A percentile compares a stretch with the other conserved stretches of the same genome.
Evolutionary conservation across 2,329 filamentous ascomycete genomes (phyloP).

Genomic region (Venturia aucupariae): DNA sequence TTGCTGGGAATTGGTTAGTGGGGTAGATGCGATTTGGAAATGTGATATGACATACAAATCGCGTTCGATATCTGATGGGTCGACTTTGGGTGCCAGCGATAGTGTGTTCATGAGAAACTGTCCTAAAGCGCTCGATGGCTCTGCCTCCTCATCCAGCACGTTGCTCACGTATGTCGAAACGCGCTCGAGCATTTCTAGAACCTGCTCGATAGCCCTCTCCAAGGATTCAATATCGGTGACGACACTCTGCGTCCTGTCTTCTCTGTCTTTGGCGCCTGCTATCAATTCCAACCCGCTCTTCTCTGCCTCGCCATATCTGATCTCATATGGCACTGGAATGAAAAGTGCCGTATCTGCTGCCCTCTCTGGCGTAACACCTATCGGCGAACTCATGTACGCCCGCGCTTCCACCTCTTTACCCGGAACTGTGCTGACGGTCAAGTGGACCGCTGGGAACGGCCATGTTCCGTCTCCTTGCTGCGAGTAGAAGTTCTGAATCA

Average conservation of each 20-base stretch:
- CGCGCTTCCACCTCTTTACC: slow-evolving; percentile 82
- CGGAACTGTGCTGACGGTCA: slow-evolving; percentile 86
- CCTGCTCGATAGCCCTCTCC: slow-evolving; percentile 77
- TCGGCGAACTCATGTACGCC: slow-evolving; percentile 91
- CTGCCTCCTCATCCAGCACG: slow-evolving; percentile 85
- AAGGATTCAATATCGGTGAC: slow-evolving; percentile 85
- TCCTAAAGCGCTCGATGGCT: slow-evolving; percentile 82
- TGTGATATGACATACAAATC: slow-evolving; percentile 59
- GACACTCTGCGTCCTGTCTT: slow-evolving; percentile 63
- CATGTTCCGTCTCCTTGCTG: slow-evolving; percentile 94
- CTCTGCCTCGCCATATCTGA: slow-evolving; percentile 76
- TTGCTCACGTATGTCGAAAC: slow-evolving; percentile 87
- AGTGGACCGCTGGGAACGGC: slow-evolving; percentile 92
- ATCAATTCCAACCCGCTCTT: slow-evolving; percentile 75
- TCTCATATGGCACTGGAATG: slow-evolving; percentile 92
- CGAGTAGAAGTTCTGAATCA: slow-evolving; percentile 99
- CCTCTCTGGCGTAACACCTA: slow-evolving; percentile 88
- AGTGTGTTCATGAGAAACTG: slow-evolving; percentile 94
- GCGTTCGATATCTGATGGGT: slow-evolving; percentile 79
- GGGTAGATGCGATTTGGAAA: slow-evolving; percentile 4
- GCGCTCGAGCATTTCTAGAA: slow-evolving; percentile 80
- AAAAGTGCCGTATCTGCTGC: slow-evolving; percentile 95
- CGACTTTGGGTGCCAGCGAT: slow-evolving; percentile 89
- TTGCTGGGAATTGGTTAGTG: slow-evolving; percentile 51
- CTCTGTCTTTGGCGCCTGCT: slow-evolving; percentile 67